Evolutionary conservation across 2,329 filamentous ascomycete species (phyloP).

Genomic region (Penicillium sp.): DNA sequence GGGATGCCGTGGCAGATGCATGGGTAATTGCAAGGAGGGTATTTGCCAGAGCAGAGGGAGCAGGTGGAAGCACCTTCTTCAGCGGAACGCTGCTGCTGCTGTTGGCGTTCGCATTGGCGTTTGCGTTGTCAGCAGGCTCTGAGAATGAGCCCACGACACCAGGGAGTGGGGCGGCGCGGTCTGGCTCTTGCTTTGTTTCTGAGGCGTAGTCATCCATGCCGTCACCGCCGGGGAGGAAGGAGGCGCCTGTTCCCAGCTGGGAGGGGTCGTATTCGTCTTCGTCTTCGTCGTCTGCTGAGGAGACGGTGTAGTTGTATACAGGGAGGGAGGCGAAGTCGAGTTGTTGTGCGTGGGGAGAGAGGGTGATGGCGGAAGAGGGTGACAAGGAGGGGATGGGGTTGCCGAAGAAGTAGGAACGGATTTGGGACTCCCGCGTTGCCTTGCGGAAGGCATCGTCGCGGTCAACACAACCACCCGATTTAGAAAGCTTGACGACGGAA

Average conservation of each 20-base stretch:
- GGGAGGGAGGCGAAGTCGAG: conserved; percentile 72
- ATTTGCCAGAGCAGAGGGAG: conserved; percentile 64
- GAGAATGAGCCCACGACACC: conserved; percentile 19
- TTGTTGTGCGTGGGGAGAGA: conserved; percentile 84
- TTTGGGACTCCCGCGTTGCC: conserved; percentile 68
- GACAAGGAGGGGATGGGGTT: conserved; percentile 48
- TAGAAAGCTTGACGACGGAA: conserved; percentile 72
- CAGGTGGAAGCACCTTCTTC: conserved; percentile 62
- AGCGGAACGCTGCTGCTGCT: conserved; percentile 36
- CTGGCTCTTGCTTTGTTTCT: conserved; percentile 17
- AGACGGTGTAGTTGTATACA: conserved; percentile 67
- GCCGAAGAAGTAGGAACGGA: conserved; percentile 94
- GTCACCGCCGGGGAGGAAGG: conserved; percentile 38
- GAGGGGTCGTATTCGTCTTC: conserved; percentile 47
- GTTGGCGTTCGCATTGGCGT: conserved; percentile 22
- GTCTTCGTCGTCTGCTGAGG: conserved; percentile 53
- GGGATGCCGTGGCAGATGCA: conserved; percentile 65
- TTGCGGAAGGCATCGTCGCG: conserved; percentile 73
- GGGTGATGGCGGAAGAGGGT: conserved; percentile 58
- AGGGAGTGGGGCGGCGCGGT: conserved; percentile 19
- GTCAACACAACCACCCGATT: conserved; percentile 80
- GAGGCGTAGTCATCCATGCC: conserved; percentile 18
- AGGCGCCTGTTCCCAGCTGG: conserved; percentile 29
- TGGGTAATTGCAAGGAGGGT: conserved; percentile 82
- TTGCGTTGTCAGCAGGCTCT: conserved; percentile 15